Base-by-base conservation (phyloP, 1,139 yeast species). In the Pichia sp. region DNA sequence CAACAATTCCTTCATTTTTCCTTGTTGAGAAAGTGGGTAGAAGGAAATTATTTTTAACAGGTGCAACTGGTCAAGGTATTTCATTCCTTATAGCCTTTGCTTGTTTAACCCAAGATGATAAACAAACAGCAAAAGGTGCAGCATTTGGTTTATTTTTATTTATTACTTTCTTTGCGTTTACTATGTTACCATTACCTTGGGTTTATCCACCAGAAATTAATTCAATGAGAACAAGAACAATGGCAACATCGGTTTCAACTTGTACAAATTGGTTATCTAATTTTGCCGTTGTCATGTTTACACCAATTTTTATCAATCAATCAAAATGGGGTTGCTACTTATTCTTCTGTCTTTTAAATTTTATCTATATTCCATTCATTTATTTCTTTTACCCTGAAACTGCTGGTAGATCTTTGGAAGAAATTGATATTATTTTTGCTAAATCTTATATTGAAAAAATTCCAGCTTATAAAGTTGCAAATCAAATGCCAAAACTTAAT, bases 371-470 rank as follows among this genome's bases (percentile, higher is more conserved):
- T 33, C 84, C 85, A 28, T 51, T 68, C 52, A 81, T 80, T 42
- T 79, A 63, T 67, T 73, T 83, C 68, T 80, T 72, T 62, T 77
- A 72, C 55, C 84, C 84, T 28, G 84, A 78, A 63, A 77, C 83
- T 25, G 74, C 79, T 11, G 77, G 77, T 44, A 68, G 81, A 53
- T 64, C 79, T 23, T 64, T 78, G 55, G 84, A 77, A 57, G 82
- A 77, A 54, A 68, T 77, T 48, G 82, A 78, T 55, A 66, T 72
- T 49, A 78, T 81, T 48, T 56, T 53, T 45, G 74, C 77, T 37
- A 71, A 67, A 58, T 72, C 78, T 14, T 58, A 63, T 48, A 61
- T 60, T 35, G 78, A 73, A 43, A 63, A 64, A 35, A 63, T 65
- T 45, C 69, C 68, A 47, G 69, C 75, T 23, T 72, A 68, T 67